Conservation (phyloP, 2,329 filamentous ascomycete genomes). For the Passalora sequoiae region DNA sequence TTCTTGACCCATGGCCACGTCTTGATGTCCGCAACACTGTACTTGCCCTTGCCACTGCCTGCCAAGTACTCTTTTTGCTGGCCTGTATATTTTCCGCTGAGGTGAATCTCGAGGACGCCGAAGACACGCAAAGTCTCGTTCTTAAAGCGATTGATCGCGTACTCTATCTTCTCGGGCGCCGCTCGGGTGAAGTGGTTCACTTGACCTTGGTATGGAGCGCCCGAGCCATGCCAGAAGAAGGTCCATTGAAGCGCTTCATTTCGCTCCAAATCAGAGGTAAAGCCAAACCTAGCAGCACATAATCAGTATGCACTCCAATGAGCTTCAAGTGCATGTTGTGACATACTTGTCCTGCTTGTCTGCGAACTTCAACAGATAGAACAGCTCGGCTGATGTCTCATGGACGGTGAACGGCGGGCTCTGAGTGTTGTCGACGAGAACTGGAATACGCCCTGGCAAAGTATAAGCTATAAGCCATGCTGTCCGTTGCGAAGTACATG, state of each 20-base stretch:
- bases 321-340: too few species aligned
- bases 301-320: too few species aligned
- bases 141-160: conserved; percentile 48
- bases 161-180: conserved; percentile 45
- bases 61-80: conserved; percentile 49
- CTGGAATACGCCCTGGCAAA: conserved; percentile 41
- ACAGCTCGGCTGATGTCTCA: conserved; percentile 50
- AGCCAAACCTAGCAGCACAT: conserved; percentile 38
- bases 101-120: conserved; percentile 52
- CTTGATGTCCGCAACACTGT: conserved; percentile 51
- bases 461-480: too few species aligned
- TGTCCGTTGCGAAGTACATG: conserved; percentile 7
- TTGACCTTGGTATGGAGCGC: conserved; percentile 43
- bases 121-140: conserved; percentile 51
- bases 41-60: conserved; percentile 52
- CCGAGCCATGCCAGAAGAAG: conserved; percentile 49
- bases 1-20: conserved; percentile 49
- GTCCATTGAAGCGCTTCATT: conserved; percentile 50
- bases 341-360: conserved; percentile 49
- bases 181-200: conserved; percentile 44
- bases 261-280: conserved; percentile 48
- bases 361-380: conserved; percentile 48
- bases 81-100: conserved; percentile 49
- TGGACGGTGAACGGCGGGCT: conserved; percentile 48
- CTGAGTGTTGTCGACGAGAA: conserved; percentile 48